Base-by-base conservation (phyloP, 106 monocot species). In the Dendrobium officinale region DNA sequence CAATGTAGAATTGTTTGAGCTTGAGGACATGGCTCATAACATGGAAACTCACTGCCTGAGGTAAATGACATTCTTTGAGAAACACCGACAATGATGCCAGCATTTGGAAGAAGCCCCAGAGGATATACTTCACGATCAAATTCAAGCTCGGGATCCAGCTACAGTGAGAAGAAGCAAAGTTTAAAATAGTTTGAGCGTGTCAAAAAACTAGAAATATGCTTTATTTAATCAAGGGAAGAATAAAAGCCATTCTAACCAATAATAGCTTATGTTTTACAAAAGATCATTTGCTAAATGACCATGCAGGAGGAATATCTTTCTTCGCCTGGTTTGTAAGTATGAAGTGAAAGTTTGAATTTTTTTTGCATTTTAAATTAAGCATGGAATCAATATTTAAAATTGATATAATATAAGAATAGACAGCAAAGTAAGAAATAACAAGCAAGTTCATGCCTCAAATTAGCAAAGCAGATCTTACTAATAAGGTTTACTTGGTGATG, bases 121-220 rank as follows among this genome's bases (percentile, higher is more conserved):
- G 99, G 99, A 83, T 99, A 99, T 84, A 99, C 93, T 87, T 99
- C 99, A 72, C 99, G 92, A 56, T 99, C 99, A 86, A 99, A 99
- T 85, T 99, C 99, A 84, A 99, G 93, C 75, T 99, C 99, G 33
- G 99, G 99, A 82, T 99, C 99, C 95, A 99, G 82, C 98, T 99
- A 80, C 54, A 85, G 77, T 72, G 10, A 73, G 8, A 80, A 44
- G 33, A 31, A 77, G 42, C 6, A 49, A 82, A 81, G 19, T 76
- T 43, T 72, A 48, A 13, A 16, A 18, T 68, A 49, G 5, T 26
- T 48, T 76, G 27, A 49, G 27, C 4, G 22, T 9, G 10, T 49
- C 42, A 76, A 44, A 9, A 76, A 9, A 76, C 49, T 2, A 75
- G 43, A 43, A 44, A 74, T 20, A 44, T 74, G 41, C 27, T 49